Percentiles rank a stretch among this genome's conserved stretches.
phyloP scores from a whole-genome alignment of 768 basidiomycete species.

The Xerocomus spinulosus region DNA sequence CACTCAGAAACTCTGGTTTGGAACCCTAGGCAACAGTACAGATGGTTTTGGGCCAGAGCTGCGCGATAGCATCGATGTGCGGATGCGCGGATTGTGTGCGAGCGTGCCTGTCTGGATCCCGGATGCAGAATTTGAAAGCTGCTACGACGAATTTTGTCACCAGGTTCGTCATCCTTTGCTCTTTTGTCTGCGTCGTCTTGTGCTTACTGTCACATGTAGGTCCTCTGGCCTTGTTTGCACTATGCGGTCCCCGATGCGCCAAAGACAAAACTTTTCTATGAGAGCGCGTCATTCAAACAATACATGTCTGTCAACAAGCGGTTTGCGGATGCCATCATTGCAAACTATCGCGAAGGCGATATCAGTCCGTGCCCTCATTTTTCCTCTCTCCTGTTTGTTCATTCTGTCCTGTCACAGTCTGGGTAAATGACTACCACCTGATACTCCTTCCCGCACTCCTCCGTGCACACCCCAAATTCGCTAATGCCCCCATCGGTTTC shows the following conservation, averaged over 20 bases:
- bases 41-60: slow-evolving; percentile 58
- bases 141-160: slow-evolving; percentile 86
- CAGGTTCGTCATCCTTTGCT: slow-evolving; percentile 42
- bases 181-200: background rate
- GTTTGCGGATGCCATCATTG: too few relatives aligned
- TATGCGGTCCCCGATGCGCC: slow-evolving; percentile 86
- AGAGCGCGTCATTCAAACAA: slow-evolving; percentile 69
- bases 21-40: slow-evolving; percentile 69
- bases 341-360: slow-evolving; percentile 82
- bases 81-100: slow-evolving; percentile 39
- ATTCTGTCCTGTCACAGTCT: slow-evolving; percentile 38
- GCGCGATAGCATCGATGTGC: slow-evolving; percentile 50
- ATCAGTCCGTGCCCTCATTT: slow-evolving; percentile 49
- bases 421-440: slow-evolving; percentile 96
- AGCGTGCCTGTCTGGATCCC: slow-evolving; percentile 74
- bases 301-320: too few relatives aligned
- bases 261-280: slow-evolving; percentile 77
- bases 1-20: slow-evolving; percentile 56
- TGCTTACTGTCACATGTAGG: slow-evolving; percentile 28
- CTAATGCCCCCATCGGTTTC: slow-evolving; percentile 57
- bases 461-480: slow-evolving; percentile 52
- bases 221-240: slow-evolving; percentile 85
- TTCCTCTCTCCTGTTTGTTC: slow-evolving; percentile 2
- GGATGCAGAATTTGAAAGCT: slow-evolving; percentile 70
- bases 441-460: slow-evolving; percentile 88